These are phyloP conservation scores for Chimonanthus salicifolius DNA, from an alignment of 164 flowering plant genomes.

Conservation along the genomic window DNA sequence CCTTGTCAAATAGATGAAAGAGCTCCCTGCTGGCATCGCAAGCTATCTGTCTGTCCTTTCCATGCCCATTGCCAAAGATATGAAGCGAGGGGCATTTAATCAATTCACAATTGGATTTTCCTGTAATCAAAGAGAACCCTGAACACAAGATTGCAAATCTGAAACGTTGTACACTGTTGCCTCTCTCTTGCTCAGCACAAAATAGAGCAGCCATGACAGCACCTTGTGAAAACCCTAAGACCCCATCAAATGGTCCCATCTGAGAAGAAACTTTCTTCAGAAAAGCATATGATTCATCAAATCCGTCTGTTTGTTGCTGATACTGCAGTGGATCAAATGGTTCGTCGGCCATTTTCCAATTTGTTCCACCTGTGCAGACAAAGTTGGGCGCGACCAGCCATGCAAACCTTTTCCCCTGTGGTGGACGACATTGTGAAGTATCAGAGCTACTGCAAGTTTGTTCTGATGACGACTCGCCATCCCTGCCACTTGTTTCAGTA, in stretches of 20 bases:
- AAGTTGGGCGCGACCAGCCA: slow-evolving; percentile 63
- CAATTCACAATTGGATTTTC: slow-evolving; percentile 23
- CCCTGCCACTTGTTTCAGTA: slow-evolving; percentile 10
- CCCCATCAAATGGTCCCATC: slow-evolving; percentile 86
- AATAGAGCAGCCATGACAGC: slow-evolving; percentile 82
- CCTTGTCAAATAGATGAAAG: slow-evolving; percentile 47
- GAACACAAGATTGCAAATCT: slow-evolving; percentile 83
- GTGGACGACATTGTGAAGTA: slow-evolving; percentile 25
- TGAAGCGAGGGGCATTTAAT: slow-evolving; percentile 86
- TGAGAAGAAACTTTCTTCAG: slow-evolving; percentile 41
- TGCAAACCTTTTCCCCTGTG: slow-evolving; percentile 62
- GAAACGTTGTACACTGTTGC: slow-evolving; percentile 34
- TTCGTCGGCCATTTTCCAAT: slow-evolving; percentile 51
- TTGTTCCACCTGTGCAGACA: slow-evolving; percentile 12
- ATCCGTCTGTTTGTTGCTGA: slow-evolving; percentile 70
- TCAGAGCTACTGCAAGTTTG: slow-evolving; percentile 1
- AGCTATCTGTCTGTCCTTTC: slow-evolving; percentile 70
- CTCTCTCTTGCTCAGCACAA: slow-evolving; percentile 31
- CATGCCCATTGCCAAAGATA: slow-evolving; percentile 59
- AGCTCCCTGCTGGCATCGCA: slow-evolving; percentile 53
- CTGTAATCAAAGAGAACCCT: slow-evolving; percentile 50
- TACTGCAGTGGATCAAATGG: slow-evolving; percentile 83
- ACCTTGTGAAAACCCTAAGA: slow-evolving; percentile 96
- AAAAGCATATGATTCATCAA: slow-evolving; percentile 49
- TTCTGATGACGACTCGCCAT: slow-evolving; percentile 6